Base-by-base conservation (phyloP, 1,139 yeast species). In the Meyerozyma smithsonii region DNA sequence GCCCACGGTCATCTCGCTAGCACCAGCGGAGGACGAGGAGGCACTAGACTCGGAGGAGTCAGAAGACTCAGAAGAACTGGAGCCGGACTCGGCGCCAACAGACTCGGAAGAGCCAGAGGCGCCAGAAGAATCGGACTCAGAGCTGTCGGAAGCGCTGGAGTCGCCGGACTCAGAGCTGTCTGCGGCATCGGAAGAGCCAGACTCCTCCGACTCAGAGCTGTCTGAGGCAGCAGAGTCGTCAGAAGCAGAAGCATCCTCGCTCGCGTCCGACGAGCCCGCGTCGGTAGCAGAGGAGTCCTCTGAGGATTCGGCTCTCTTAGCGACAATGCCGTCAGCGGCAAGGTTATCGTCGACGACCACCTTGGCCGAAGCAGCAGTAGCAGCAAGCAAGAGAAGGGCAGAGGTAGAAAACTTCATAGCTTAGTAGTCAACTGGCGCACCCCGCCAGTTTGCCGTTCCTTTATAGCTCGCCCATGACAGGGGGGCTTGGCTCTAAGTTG, bases 381-480 rank as follows among this genome's bases (percentile, higher is more conserved):
- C 36, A 16, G 28, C 28, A 23, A 23, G 10, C 17, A 20, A 20
- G 11, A 8, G 7, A 34, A 30, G 20, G 34, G 36, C 14, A n/a
- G 36, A 7, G n/a, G 36, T 20, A 8, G 36, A 34, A 18, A 30
- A 30, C 34, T 30, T 30, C 34, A 30, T 30, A 17, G 34, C 15
- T n/a, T n/a, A n/a, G 34, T 4, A 30, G 15, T 11, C 4, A 6
- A 30, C 21, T 30, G 23, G 21, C 20, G n/a, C 17, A 2, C 8
- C 4, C 4, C 5, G n/a, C 8, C n/a, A 18, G 23, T 3, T 10
- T 5, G 17, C 15, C 8, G 10, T 30, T 8, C 34, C 34, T 30
- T 30, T 30, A 30, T 30, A 30, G 32, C 12, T 5, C 12, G 4
- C 30, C 6, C 15, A 14, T 14, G 17, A 26, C 30, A 26, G 17